Evolutionary conservation across 371 early-diverging fungal species (phyloP), one percentile per base, ranked within the genome.

Genomic region (Apophysomyces trapeziformis): DNA sequence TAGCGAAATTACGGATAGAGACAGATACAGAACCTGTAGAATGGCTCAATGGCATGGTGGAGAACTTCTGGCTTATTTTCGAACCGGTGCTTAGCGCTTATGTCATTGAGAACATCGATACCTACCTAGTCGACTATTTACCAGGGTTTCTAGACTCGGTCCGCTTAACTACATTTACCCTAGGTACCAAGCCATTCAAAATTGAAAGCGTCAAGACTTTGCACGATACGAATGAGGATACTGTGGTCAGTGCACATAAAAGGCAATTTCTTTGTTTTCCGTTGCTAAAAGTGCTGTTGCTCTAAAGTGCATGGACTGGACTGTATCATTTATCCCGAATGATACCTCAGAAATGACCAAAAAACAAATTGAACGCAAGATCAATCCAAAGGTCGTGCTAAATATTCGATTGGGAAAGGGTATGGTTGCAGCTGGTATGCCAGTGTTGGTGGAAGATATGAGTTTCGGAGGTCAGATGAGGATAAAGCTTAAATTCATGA

Each of bases 41-140:
- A 67, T 99, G 99, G 99, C 78, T 99, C 67, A 99, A 99, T 78
- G 92, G 89, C 75, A 94, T 99, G 74, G 72, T 97, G 56, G 63
- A 80, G 58, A 80, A 82, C 26, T 95, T 98, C 74, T 99, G 99
- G 99, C 78, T 92, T 13, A 96, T 95, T 63, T 94, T 92, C 66
- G 99, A 99, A 80, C 96, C 99, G 1, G 89, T 89, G 5, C 78
- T 99, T 57, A 92, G 95, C 56, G 88, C 89, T 9, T 83, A 88
- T 8, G 86, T 97, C 21, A 89, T 92, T 18, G 89, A 89, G 54
- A 85, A 84, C 21, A 89, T 92, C 58, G 92, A 95, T 78, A 83
- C 82, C 46, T 85, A 92, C 41, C 76, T 98, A 43, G 89, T 85
- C 4, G 90, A 93, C 58, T 89, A 88, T 63, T 89, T 92, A 38